Base-by-base conservation (phyloP, 805 yeast genomes). In the Saturnispora bothae region DNA sequence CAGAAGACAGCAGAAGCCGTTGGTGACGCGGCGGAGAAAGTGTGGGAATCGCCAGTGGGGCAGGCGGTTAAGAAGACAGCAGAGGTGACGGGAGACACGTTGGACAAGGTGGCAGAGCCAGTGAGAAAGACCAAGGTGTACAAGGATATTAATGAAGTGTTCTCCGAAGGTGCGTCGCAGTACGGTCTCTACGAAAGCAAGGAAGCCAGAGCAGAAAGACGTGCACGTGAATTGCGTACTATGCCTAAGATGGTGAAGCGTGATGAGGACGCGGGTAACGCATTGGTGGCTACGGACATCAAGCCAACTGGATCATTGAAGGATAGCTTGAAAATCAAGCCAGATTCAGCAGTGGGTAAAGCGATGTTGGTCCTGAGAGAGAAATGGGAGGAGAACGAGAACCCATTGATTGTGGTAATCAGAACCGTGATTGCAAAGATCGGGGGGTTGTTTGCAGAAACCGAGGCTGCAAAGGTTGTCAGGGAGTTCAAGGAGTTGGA, bases 11-110 rank as follows among this genome's bases (percentile, higher is more conserved):
- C 96, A n/a, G 84, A 82, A 51, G 89, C 78, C 28, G 85, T 92
- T 26, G 97, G 96, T 39, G 79, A 72, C 41, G 94, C 78, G 32
- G 97, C 96, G 4, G 67, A 72, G 28, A 80, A 78, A 43, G 96
- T 96, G 1, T 92, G 98, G 98, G 96, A 92, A 44, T 85, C 96
- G 1, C 83, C 92, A 18, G 83, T 89, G 31, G 92, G 95, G 43
- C 77, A 79, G 57, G 81, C 79, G 34, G 88, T 95, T n/a, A 73
- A 97, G 52, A 69, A 75, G 31, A 85, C 86, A 0, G 89, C 85
- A n/a, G 71, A 69, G 42, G 71, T 73, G 37, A 77, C 96, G 3
- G 96, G 94, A 2, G 84, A 83, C 39, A 76, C 70, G 12, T 78
- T 89, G n/a, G 92, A 84, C 51, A 84, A 82, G 59, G 74, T 71